These are phyloP conservation scores for Tirmania nivea DNA, from an alignment of 495 filamentous ascomycete genomes.

Conservation along the genomic window DNA sequence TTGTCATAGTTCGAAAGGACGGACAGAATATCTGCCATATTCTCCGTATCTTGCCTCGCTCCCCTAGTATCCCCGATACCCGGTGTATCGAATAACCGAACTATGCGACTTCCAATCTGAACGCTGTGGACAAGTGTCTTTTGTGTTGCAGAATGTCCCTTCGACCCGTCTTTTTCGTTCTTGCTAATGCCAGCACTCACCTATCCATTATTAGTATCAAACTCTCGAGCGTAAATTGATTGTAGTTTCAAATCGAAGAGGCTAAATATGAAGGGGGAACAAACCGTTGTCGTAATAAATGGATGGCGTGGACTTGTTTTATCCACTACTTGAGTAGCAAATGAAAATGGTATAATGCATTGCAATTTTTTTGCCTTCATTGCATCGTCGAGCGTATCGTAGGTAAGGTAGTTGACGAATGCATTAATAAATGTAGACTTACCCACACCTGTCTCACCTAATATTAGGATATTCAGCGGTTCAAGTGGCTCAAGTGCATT, in stretches of 20 bases:
- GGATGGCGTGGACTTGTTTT: neutral
- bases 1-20: constrained; percentile 19
- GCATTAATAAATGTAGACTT: constrained; percentile 29
- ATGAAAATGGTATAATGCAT: constrained; percentile 24
- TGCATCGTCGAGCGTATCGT: constrained; percentile 21
- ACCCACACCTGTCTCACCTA: constrained; percentile 26
- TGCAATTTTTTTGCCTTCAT: constrained; percentile 10
- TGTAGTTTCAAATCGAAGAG: too few species aligned
- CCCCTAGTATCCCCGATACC: constrained; percentile 27
- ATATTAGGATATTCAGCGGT: constrained; percentile 25
- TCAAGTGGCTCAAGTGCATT: constrained; percentile 9
- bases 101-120: constrained; percentile 7
- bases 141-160: constrained; percentile 24
- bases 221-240: too few species aligned
- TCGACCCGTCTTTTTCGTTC: constrained; percentile 16
- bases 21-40: constrained; percentile 25
- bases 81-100: constrained; percentile 27
- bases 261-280: neutral
- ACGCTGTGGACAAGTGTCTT: constrained; percentile 21
- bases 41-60: constrained; percentile 20
- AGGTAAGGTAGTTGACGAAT: constrained; percentile 25
- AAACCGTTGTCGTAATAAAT: neutral
- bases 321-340: constrained; percentile 19
- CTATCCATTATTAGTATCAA: constrained; percentile 9
- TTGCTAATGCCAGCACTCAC: constrained; percentile 16